Evolutionary conservation across 176 grass and related monocot genomes (phyloP), one percentile per base, ranked within the genome.

Genomic region (Zizania latifolia): DNA sequence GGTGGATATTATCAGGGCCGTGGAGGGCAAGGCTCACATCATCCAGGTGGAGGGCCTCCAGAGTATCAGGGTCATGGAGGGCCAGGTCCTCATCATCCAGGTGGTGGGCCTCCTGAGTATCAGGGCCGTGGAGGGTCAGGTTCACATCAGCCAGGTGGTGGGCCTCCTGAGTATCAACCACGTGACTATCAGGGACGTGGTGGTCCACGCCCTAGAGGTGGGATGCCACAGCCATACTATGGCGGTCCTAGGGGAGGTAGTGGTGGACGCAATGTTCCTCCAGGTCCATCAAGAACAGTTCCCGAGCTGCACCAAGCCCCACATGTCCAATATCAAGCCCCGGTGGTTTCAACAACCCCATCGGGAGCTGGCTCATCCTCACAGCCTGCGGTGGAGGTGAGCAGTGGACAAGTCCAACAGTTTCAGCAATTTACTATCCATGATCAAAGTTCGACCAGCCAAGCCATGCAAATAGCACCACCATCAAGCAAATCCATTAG

Each of bases 251-350:
- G 83, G 74, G 88, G 89, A 62, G 86, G 84, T 72, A 54, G 68
- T 70, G 84, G 76, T 72, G 89, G 86, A 83, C 89, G 78, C 59
- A 85, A 75, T 34, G 86, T 86, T 65, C 88, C 66, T 72, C 66
- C 81, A 71, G 84, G 86, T 68, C 86, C 86, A 72, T 67, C 86
- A 27, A 92, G 86, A 89, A 87, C 85, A 87, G 82, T 87, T 92
- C 93, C 93, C 93, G 93, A 96, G 86, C 93, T 96, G 93, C 93
- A 96, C 93, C 93, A 96, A 96, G 93, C 93, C 87, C 83, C 78
- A 6, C 73, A 84, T 76, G 84, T 87, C 85, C 84, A 83, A 80
- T 72, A 84, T 58, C 89, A 84, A 69, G 81, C 77, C 70, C 77
- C 72, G 77, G 10, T 77, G 81, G 75, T 78, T 72, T 70, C 89